Conservation (phyloP, 139 green algal species). For the Chlorella sp. region DNA sequence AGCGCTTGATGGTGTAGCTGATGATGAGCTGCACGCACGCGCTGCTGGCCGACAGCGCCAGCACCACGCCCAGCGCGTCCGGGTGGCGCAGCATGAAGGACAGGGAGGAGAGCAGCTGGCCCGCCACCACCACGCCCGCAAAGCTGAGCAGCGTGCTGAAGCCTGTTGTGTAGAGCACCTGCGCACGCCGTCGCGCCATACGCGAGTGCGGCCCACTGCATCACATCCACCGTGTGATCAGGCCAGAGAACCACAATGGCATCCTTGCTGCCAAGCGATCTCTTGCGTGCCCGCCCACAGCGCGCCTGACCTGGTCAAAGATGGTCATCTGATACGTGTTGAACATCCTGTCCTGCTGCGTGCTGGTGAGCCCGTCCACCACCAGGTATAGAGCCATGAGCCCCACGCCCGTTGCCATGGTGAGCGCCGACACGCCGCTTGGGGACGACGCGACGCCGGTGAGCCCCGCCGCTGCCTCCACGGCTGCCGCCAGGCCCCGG, state of each 20-base stretch:
- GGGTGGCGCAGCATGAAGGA: conserved; percentile 65
- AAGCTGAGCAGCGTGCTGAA: conserved; percentile 30
- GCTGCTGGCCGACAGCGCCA: conserved; percentile 56
- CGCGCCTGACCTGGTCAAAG: conserved; percentile 73
- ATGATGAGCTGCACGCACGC: conserved; percentile 66
- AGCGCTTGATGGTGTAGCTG: conserved; percentile 83
- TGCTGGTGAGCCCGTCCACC: conserved; percentile 94
- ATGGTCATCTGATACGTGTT: conserved; percentile 78
- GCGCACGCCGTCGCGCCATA: not conserved
- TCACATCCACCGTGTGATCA: not conserved
- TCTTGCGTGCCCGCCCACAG: not conserved
- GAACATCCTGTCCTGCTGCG: conserved; percentile 74
- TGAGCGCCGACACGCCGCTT: too few species aligned
- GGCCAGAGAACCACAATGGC: too few species aligned
- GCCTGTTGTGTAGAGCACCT: conserved; percentile 36
- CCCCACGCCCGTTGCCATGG: conserved; percentile 29
- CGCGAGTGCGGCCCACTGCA: not conserved
- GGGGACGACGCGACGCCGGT: too few species aligned
- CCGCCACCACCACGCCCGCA: conserved; percentile 20
- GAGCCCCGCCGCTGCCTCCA: too few species aligned
- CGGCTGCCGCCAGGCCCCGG: too few species aligned
- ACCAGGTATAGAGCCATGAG: conserved; percentile 89
- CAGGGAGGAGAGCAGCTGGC: conserved; percentile 56
- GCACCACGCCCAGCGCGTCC: conserved; percentile 44
- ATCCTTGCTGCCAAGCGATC: too few species aligned